Conservation (phyloP, 164 flowering plant species). For the Vitis rupestris region DNA sequence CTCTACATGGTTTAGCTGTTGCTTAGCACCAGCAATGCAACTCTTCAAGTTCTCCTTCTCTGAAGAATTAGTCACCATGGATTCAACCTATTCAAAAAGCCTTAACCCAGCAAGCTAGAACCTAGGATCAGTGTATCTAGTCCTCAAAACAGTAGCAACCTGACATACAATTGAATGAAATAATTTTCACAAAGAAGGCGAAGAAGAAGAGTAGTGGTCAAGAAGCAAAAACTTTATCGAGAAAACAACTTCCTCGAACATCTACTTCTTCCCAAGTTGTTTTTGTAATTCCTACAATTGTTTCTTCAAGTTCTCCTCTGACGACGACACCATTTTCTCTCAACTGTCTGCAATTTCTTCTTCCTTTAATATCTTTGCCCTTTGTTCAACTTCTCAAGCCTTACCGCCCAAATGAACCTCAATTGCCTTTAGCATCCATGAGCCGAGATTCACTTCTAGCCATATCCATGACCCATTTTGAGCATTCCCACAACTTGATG, state of each 20-base stretch:
- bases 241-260: constrained; percentile 71
- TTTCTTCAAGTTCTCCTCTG: constrained; percentile 36
- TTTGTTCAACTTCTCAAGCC: too few relatives aligned
- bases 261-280: constrained; percentile 68
- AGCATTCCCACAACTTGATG: too few relatives aligned
- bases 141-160: constrained; percentile 68
- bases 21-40: constrained; percentile 60
- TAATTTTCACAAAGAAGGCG: constrained; percentile 66
- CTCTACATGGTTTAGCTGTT: constrained; percentile 50
- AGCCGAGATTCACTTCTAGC: too few relatives aligned
- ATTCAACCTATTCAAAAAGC: constrained; percentile 61
- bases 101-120: constrained; percentile 68
- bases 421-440: too few relatives aligned
- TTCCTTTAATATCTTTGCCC: background rate
- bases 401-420: too few relatives aligned
- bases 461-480: too few relatives aligned
- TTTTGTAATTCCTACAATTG: constrained; percentile 69
- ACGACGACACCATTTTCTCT: constrained; percentile 30
- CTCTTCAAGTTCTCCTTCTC: constrained; percentile 59
- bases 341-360: background rate
- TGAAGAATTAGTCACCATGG: constrained; percentile 39
- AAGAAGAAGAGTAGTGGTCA: constrained; percentile 56
- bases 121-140: constrained; percentile 70
- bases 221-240: constrained; percentile 52
- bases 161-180: constrained; percentile 72